Percentiles rank a stretch among this genome's conserved stretches.
Conservation (phyloP, 2,329 filamentous ascomycete genomes). For the Calonectria pteridis region DNA sequence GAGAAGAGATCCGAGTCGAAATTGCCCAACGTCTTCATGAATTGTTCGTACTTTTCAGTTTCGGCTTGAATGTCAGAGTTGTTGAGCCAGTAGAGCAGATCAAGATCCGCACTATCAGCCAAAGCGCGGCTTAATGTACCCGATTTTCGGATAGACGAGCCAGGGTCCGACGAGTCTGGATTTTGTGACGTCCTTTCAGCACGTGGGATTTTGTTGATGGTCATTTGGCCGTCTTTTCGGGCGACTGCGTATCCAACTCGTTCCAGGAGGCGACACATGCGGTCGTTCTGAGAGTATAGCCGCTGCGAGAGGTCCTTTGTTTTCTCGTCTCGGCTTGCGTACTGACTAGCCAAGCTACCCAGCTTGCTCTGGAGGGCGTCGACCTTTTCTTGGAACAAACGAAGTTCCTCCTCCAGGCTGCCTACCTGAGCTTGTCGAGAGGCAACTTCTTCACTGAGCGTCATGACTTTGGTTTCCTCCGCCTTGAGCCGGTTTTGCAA, state of each 20-base stretch:
- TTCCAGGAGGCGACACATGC: constrained; percentile 85
- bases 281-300: constrained; percentile 86
- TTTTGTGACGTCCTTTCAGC: constrained; percentile 69
- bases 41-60: constrained; percentile 79
- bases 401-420: constrained; percentile 81
- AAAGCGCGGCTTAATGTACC: constrained; percentile 66
- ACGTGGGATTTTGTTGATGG: constrained; percentile 78
- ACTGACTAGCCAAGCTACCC: constrained; percentile 64
- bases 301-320: constrained; percentile 88
- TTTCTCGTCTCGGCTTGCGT: constrained; percentile 77
- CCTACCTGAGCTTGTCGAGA: constrained; percentile 82
- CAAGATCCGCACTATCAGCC: constrained; percentile 75
- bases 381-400: constrained; percentile 75
- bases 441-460: constrained; percentile 77
- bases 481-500: constrained; percentile 81
- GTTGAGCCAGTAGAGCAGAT: constrained; percentile 86
- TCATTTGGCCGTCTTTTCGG: constrained; percentile 78
- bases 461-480: constrained; percentile 78
- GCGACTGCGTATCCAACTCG: constrained; percentile 86
- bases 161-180: constrained; percentile 69
- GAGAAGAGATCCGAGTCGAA: constrained; percentile 89
- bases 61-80: constrained; percentile 75
- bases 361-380: constrained; percentile 66
- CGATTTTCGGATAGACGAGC: constrained; percentile 66
- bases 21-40: constrained; percentile 77